These are phyloP conservation scores for Abortiporus biennis DNA, from an alignment of 1,284 basidiomycete genomes.

Conservation along the genomic window DNA sequence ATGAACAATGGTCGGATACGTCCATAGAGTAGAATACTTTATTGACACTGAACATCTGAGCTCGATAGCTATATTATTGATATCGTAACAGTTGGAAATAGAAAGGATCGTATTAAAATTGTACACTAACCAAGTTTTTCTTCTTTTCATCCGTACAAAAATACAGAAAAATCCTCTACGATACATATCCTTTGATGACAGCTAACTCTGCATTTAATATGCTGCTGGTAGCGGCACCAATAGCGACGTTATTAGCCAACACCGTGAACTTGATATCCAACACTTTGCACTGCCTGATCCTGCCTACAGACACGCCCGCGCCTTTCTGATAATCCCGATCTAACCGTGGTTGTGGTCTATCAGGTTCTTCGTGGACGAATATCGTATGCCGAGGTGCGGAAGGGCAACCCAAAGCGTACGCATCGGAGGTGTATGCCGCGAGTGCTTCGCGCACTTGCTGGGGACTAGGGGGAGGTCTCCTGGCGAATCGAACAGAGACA, in stretches of 20 bases:
- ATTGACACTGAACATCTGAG: too few species aligned
- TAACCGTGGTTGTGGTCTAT: conserved; percentile 91
- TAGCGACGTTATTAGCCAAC: conserved; percentile 91
- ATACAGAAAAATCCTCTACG: too few species aligned
- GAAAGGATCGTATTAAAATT: too few species aligned
- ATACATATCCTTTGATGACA: conserved; percentile 76
- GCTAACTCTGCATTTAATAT: conserved; percentile 98
- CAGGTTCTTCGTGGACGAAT: conserved; percentile 87
- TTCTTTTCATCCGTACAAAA: too few species aligned
- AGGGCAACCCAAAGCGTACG: conserved; percentile 78
- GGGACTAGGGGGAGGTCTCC: conserved; percentile 77
- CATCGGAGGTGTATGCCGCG: conserved; percentile 69
- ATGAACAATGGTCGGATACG: too few species aligned
- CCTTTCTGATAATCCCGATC: conserved; percentile 92
- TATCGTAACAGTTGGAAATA: too few species aligned
- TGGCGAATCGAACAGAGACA: conserved; percentile 82
- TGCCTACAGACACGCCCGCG: conserved; percentile 88
- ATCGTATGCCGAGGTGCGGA: conserved; percentile 87
- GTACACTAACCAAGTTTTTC: too few species aligned
- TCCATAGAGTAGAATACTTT: too few species aligned
- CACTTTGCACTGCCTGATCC: conserved; percentile 87
- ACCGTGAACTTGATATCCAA: conserved; percentile 96
- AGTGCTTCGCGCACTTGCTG: conserved; percentile 88
- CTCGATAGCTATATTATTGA: too few species aligned
- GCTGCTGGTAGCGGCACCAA: conserved; percentile 95